Base-by-base conservation (phyloP, 306 rosid species). In the Quercus engelmannii region DNA sequence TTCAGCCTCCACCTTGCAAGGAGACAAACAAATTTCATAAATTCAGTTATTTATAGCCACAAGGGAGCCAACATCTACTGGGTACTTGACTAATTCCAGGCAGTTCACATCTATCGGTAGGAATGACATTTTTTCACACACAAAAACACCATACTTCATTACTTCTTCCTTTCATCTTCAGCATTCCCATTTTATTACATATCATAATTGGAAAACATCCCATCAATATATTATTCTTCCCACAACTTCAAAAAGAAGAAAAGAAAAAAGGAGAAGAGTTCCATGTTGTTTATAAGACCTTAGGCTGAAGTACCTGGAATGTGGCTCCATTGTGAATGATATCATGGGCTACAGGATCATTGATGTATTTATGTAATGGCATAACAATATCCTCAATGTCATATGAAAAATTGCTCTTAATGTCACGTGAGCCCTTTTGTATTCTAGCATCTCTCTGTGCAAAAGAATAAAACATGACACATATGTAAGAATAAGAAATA, bases 281-380 rank as follows among this genome's bases (percentile, higher is more conserved):
- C 62, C 19, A 76, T 33, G 52, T 54, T 62, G 80, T 28, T 67
- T 55, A 30, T 17, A 63, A 81, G 78, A 73, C 63, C 18, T 65
- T 26, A 65, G 46, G 67, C 46, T 52, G 80, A 80, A 84, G 57
- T 88, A 96, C 99, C 99, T 96, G 99, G 84, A 96, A 93, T 71
- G 98, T 93, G 67, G 94, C 98, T 76, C 99, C 99, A 55, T 96
- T 96, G 83, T 96, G 97, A 79, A 96, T 68, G 76, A 96, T 87
- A 71, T 96, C 98, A 77, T 77, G 73, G 80, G 93, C 94, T 74
- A 85, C 86, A 59, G 92, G 94, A 70, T 89, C 85, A 55, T 89
- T 85, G 82, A 96, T 88, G 85, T 83, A 96, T 84, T 93, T 93
- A 26, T 76, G 87, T 78, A 96, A 81, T 46, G 99, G 97, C 97